phyloP scores from a whole-genome alignment of 2,329 filamentous ascomycete genomes.

The Salinomyces thailandicus region DNA sequence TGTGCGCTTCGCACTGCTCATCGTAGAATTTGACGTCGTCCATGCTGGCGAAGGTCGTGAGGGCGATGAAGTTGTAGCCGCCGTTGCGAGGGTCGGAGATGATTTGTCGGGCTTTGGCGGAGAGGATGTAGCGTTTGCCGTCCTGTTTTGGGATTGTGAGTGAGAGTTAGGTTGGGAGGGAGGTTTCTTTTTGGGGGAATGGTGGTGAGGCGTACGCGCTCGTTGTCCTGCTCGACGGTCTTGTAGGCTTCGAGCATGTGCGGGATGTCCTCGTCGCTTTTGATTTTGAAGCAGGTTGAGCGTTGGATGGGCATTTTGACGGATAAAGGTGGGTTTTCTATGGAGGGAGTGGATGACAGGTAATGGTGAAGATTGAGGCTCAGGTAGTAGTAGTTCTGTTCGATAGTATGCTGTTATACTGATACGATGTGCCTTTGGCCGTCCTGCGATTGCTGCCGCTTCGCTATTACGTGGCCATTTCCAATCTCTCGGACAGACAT shows the following conservation, averaged over 20 bases:
- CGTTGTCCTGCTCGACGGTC: conserved; percentile 32
- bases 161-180: not conserved
- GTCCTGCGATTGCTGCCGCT: too few species aligned
- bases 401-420: too few species aligned
- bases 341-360: too few species aligned
- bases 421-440: too few species aligned
- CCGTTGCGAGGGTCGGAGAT: conserved; percentile 50
- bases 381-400: too few species aligned
- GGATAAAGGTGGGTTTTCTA: too few species aligned
- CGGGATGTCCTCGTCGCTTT: conserved; percentile 35
- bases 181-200: not conserved
- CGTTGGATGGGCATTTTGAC: conserved; percentile 35
- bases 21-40: conserved; percentile 66
- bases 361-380: too few species aligned
- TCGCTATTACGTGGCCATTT: too few species aligned
- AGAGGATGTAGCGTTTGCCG: conserved; percentile 59
- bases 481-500: too few species aligned
- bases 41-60: conserved; percentile 52
- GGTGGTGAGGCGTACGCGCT: conserved; percentile 28
- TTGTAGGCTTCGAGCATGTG: conserved; percentile 37
- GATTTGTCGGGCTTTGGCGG: conserved; percentile 44
- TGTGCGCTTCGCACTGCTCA: conserved; percentile 46
- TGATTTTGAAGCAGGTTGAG: conserved; percentile 45
- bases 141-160: conserved; percentile 38
- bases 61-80: conserved; percentile 55